Percentiles rank a stretch among this genome's conserved stretches.
phyloP scores from a whole-genome alignment of 768 basidiomycete species.

The Hericium rajendrae region DNA sequence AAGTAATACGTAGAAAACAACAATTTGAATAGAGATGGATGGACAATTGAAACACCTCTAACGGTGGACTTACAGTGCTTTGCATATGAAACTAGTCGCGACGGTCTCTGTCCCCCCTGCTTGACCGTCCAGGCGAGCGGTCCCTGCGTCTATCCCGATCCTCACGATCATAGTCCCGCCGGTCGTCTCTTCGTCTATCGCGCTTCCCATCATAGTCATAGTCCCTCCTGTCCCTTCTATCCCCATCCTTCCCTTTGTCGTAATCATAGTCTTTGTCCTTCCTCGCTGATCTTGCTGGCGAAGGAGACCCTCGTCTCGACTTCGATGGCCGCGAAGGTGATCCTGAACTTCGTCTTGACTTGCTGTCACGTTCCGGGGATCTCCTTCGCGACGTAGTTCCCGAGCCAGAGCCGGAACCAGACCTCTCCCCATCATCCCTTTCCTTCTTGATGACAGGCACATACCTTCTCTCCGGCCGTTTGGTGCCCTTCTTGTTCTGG shows the following conservation, averaged over 20 bases:
- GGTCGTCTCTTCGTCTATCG: slow-evolving; percentile 1
- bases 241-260: background rate
- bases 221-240: background rate
- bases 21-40: no score
- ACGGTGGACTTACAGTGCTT: no score
- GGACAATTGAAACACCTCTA: no score
- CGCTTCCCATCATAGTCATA: background rate
- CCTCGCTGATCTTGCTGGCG: background rate
- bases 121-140: slow-evolving; percentile 4
- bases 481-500: slow-evolving; percentile 32
- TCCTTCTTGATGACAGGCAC: slow-evolving; percentile 75
- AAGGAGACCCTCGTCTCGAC: background rate
- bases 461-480: slow-evolving; percentile 64
- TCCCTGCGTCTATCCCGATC: slow-evolving; percentile 7
- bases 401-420: slow-evolving; percentile 4
- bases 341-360: background rate
- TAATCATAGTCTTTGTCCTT: background rate
- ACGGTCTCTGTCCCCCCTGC: slow-evolving; percentile 2
- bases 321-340: background rate
- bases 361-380: background rate
- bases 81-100: no score
- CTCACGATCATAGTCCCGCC: slow-evolving; percentile 15
- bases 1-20: no score
- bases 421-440: slow-evolving; percentile 15
- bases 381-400: slow-evolving; percentile 4